A percentile compares a stretch with the other conserved stretches of the same genome.
Conservation (phyloP, 108 stramenopile species). For the Skeletonema potamos region DNA sequence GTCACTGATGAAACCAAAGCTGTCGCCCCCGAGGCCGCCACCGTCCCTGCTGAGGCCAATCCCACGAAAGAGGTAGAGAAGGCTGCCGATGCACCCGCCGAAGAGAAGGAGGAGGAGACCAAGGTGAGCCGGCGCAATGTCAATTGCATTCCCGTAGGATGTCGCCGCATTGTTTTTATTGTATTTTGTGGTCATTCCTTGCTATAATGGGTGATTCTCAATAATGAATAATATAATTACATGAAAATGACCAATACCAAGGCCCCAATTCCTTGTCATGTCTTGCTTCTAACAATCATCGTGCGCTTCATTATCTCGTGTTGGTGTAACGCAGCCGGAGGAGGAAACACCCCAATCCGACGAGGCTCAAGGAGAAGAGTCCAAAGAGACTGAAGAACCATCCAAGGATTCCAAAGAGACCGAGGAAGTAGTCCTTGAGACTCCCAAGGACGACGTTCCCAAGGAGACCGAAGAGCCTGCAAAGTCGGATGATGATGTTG, state of each 20-base stretch:
- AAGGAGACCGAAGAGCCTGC: not conserved
- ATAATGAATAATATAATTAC: too few relatives aligned
- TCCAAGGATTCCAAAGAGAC: not conserved
- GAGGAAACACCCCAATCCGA: not conserved
- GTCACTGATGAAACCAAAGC: constrained; percentile 4
- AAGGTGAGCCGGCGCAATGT: not conserved
- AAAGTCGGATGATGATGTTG: not conserved
- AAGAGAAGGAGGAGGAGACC: not conserved
- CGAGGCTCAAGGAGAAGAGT: not conserved
- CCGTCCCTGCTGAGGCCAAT: not conserved
- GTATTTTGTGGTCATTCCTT: too few relatives aligned
- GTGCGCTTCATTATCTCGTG: not conserved
- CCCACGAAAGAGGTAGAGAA: not conserved
- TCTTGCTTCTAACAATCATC: not conserved
- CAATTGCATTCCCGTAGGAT: not conserved
- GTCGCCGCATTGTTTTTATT: not conserved
- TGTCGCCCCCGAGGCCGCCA: not conserved
- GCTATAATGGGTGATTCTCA: too few relatives aligned
- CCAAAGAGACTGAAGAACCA: not conserved
- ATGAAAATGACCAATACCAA: too few relatives aligned
- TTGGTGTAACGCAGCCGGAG: not conserved
- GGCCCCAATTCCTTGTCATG: too few relatives aligned
- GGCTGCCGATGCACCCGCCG: not conserved
- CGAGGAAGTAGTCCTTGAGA: not conserved
- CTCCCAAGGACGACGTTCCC: not conserved